Evolutionary conservation across 257 asterid species (phyloP), one percentile per base, ranked within the genome.

Genomic region (Echites panduratus): DNA sequence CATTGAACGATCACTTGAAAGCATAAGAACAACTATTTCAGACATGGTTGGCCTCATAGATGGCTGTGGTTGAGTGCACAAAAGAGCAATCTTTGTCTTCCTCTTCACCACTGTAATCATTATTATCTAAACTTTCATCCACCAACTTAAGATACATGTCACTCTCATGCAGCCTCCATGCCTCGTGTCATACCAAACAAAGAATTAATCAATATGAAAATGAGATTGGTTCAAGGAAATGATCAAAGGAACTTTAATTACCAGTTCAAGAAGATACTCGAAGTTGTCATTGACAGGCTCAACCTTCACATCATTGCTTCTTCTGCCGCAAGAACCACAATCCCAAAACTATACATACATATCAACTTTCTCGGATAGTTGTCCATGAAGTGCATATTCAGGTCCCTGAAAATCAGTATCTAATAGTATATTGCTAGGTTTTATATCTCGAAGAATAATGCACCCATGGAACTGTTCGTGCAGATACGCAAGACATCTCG

Each of bases 311-410:
- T 87, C 90, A 26, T 50, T 78, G 77, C 88, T 71, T 61, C 87
- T 87, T 74, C 89, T 77, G 35, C 97, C 97, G n/a, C 96, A 4
- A 91, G 83, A 9, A 84, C 84, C 7, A 91, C 95, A 2, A 91
- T 81, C 10, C 97, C 96, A 48, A 91, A 87, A 78, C 96, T 87
- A 79, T 89, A 5, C 43, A 91, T 44, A 84, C 41, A 84, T 82
- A 78, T 91, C 97, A 0, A 84, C 97, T 70, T 88, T 89, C 83
- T 91, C 97, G 0, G 97, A 86, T 73, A 91, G 79, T 75, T 89
- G 96, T 13, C 96, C 97, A 52, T 85, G 87, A 72, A 89, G 62
- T 27, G 93, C 97, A 59, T 91, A 91, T 77, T 89, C 97, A 47
- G 96, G 96, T 73, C 95, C 88, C 6, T 48, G 63, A 32, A 64